These are phyloP conservation scores for Lasiosphaeriaceae sp. DNA, from an alignment of 495 filamentous ascomycete genomes.

Conservation along the genomic window DNA sequence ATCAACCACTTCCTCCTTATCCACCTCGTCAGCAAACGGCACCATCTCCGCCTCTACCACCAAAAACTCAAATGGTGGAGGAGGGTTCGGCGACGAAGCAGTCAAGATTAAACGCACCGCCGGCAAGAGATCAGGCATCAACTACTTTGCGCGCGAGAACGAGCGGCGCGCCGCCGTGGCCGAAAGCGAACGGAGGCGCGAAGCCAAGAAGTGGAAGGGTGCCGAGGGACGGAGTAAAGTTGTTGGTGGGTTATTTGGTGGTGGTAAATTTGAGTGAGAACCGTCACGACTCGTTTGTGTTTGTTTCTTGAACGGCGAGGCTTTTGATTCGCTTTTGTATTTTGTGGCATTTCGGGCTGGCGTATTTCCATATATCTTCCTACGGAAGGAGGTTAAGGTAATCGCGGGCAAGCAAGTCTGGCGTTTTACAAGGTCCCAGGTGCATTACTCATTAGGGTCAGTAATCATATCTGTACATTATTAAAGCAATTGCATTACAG, in stretches of 20 bases:
- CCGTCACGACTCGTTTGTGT: neutral
- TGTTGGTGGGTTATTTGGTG: conserved; percentile 50
- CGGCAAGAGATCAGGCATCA: conserved; percentile 57
- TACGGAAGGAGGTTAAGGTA: too few relatives aligned
- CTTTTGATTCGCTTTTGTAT: too few relatives aligned
- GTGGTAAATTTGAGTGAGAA: conserved; percentile 44
- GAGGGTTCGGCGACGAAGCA: neutral
- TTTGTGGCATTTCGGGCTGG: too few relatives aligned
- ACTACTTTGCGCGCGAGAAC: conserved; percentile 75
- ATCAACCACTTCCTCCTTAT: neutral
- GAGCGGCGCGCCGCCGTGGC: conserved; percentile 56
- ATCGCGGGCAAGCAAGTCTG: too few relatives aligned
- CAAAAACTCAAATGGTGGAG: neutral
- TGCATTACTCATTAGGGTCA: too few relatives aligned
- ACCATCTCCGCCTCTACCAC: conserved; percentile 28
- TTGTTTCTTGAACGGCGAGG: neutral
- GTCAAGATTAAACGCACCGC: conserved; percentile 65
- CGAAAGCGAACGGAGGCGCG: conserved; percentile 58
- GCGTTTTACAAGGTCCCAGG: too few relatives aligned
- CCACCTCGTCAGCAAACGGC: conserved; percentile 18
- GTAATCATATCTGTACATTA: too few relatives aligned
- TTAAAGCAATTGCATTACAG: neutral
- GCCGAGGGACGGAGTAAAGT: conserved; percentile 47
- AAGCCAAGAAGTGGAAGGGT: conserved; percentile 64
- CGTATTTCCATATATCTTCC: too few relatives aligned